These are phyloP conservation scores for Phragmites australis DNA, from an alignment of 176 grass and related monocot species.

Conservation along the genomic window DNA sequence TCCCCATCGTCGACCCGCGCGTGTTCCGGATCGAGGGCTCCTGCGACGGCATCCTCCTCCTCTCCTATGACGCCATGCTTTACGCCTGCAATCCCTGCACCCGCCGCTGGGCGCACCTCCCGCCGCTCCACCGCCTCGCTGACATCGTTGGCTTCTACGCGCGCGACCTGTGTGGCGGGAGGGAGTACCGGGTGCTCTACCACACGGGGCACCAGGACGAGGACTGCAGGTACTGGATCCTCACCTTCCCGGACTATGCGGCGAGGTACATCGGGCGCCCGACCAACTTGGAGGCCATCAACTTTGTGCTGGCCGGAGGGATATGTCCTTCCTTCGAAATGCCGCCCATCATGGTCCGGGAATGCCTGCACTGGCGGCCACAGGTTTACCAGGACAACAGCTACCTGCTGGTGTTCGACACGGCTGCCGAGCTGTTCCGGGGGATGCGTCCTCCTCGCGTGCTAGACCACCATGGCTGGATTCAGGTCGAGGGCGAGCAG, in stretches of 20 bases:
- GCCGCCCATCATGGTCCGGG: not conserved
- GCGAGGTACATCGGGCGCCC: not conserved
- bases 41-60: constrained; percentile 31
- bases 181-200: constrained; percentile 21
- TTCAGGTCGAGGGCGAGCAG: constrained; percentile 1
- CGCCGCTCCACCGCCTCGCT: not conserved
- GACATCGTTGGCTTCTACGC: constrained; percentile 20
- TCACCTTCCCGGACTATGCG: not conserved
- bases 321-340: not conserved
- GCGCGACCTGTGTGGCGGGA: not conserved
- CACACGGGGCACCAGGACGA: not conserved
- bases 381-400: not conserved
- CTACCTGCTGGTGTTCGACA: not conserved
- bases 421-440: not conserved
- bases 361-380: not conserved
- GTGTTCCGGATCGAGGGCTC: constrained; percentile 15
- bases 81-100: constrained; percentile 39
- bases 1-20: not conserved
- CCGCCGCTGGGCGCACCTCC: constrained; percentile 12
- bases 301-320: not conserved
- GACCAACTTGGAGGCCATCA: not conserved
- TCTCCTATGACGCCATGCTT: not conserved
- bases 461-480: not conserved
- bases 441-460: not conserved
- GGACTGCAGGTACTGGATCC: not conserved